Base-by-base conservation (phyloP, 495 filamentous ascomycete genomes). In the Xylaria grammica region DNA sequence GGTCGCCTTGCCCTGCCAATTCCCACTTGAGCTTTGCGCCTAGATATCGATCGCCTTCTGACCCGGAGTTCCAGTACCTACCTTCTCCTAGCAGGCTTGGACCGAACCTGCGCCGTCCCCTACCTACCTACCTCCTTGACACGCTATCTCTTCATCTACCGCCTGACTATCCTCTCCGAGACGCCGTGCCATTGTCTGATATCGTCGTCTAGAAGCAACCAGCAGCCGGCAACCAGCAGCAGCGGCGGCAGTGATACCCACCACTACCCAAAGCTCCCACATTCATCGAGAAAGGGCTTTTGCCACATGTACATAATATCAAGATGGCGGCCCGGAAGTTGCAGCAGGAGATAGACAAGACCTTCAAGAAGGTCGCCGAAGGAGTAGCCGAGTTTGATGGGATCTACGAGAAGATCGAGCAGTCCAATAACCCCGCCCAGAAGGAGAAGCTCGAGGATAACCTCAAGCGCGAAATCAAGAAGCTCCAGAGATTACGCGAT, bases 381-480 rank as follows among this genome's bases (percentile, higher is more conserved):
- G 95, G 95, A 17, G 93, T 98, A n/a, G 81, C 87, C 55, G 88
- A 91, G 52, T 99, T 99, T 74, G 93, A 98, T 71, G 81, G 82
- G 69, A 96, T 97, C 62, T 93, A 96, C 79, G 96, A 98, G 66
- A 99, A 99, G 85, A 94, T 98, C 65, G 87, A 91, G 66, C 86
- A 92, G 66, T 89, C 92, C 9, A 90, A 87, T 53, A 99, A 98
- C 78, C 84, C 90, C 62, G 92, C 96, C 36, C 95, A 98, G 77
- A 97, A 97, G 74, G 96, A 99, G 77, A 98, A 97, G 81, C 86
- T 95, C 36, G 95, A 98, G 78, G 95, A 99, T 75, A 90, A 94
- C 72, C 85, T 99, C 66, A 99, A 99, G 81, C 90, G 94, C 67
- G 96, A 98, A 81, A 98, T 98, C 87, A 99, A 99, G 87, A 99